Percentiles rank a stretch among this genome's conserved stretches.
Evolutionary conservation across 176 grass and related monocot genomes (phyloP).

Genomic region (Areca catechu): DNA sequence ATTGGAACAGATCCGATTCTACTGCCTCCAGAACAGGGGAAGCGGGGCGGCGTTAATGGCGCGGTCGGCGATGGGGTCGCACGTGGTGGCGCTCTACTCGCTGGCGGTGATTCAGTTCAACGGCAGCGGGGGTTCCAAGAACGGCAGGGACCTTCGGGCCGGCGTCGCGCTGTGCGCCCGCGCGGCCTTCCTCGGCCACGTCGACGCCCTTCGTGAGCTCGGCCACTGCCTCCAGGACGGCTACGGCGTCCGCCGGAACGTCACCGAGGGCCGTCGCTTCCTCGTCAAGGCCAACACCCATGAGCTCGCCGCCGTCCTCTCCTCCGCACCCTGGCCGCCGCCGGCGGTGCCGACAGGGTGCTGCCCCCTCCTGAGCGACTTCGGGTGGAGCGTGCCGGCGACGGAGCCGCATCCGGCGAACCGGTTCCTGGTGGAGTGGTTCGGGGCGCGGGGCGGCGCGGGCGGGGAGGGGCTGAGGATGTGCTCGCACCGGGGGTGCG

Average conservation of each 20-base stretch:
- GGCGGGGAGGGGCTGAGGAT: neutral
- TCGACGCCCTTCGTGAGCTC: conserved; percentile 81
- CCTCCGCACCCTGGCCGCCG: conserved; percentile 1
- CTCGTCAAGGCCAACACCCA: conserved; percentile 54
- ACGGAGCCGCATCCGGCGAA: conserved; percentile 56
- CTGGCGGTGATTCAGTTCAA: conserved; percentile 82
- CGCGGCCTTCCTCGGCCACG: conserved; percentile 55
- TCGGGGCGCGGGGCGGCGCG: conserved; percentile 1
- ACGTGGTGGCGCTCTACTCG: conserved; percentile 67
- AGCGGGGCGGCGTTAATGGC: conserved; percentile 57
- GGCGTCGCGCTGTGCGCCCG: conserved; percentile 65
- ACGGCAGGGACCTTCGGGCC: conserved; percentile 53
- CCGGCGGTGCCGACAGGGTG: neutral
- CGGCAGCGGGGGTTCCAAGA: conserved; percentile 64
- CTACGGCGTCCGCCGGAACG: conserved; percentile 54
- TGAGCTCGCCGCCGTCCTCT: conserved; percentile 43
- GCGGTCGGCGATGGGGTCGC: conserved; percentile 54
- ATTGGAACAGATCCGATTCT: conserved; percentile 60
- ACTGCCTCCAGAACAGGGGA: conserved; percentile 45
- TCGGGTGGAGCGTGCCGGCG: conserved; percentile 47
- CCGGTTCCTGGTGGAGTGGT: conserved; percentile 73
- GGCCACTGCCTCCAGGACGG: conserved; percentile 91
- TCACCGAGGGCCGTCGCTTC: conserved; percentile 44
- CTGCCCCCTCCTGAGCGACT: conserved; percentile 37
- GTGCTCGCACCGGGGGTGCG: neutral